Evolutionary conservation across 1,284 basidiomycete species (phyloP).

Genomic region (Cryptococcus jaspeensis): DNA sequence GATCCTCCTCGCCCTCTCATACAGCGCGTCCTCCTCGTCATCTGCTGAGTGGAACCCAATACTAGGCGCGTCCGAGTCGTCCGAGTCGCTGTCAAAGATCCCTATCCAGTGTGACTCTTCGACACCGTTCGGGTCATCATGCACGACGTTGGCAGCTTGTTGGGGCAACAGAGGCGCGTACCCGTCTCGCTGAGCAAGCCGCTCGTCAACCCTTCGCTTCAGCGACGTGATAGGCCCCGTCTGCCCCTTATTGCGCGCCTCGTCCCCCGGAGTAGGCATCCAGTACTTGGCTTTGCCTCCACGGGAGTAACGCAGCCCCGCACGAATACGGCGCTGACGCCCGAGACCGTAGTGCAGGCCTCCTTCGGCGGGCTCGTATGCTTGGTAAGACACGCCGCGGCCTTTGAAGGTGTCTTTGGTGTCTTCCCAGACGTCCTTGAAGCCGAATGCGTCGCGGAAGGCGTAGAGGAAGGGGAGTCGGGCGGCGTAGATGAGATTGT

Average conservation of each 20-base stretch:
- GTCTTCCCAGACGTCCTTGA: conserved; percentile 86
- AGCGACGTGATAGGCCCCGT: conserved; percentile 52
- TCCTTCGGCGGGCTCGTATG: conserved; percentile 93
- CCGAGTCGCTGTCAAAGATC: conserved; percentile 39
- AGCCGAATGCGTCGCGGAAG: conserved; percentile 78
- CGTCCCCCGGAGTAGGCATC: conserved; percentile 67
- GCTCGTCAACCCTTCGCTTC: conserved; percentile 55
- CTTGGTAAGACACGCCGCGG: conserved; percentile 88
- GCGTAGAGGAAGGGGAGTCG: conserved; percentile 85
- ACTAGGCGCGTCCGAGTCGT: conserved; percentile 48
- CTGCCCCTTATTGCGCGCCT: conserved; percentile 40
- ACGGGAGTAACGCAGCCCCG: conserved; percentile 84
- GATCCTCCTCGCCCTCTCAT: conserved; percentile 67
- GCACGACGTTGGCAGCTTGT: conserved; percentile 67
- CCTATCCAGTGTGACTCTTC: conserved; percentile 30
- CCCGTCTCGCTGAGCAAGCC: conserved; percentile 59
- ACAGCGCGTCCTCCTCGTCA: conserved; percentile 59
- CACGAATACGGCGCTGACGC: conserved; percentile 75
- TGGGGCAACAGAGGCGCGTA: conserved; percentile 71
- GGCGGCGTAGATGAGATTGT: conserved; percentile 66
- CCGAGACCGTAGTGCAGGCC: conserved; percentile 81
- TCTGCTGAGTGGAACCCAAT: conserved; percentile 44
- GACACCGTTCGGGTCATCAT: conserved; percentile 55
- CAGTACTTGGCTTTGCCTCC: conserved; percentile 88
- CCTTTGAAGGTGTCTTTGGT: conserved; percentile 78